Conservation (phyloP, 1,284 basidiomycete genomes). For the Chalciporus sp. region DNA sequence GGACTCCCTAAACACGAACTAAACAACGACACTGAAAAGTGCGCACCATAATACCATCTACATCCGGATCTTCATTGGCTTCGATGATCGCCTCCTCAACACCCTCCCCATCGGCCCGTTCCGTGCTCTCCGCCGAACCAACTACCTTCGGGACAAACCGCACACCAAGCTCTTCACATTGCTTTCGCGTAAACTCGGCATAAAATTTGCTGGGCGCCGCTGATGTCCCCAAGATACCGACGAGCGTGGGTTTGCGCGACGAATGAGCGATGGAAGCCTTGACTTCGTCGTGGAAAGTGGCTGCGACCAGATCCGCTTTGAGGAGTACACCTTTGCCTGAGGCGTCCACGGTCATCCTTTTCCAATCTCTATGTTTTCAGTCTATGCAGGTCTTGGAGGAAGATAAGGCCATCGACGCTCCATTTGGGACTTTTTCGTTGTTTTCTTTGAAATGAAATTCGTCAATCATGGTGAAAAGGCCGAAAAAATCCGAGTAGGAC, state of each 20-base stretch:
- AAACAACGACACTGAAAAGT: neutral
- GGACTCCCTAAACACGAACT: neutral
- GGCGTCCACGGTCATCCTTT: constrained; percentile 24
- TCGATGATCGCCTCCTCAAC: constrained; percentile 96
- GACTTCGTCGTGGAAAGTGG: constrained; percentile 70
- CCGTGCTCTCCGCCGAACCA: constrained; percentile 59
- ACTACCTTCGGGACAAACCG: constrained; percentile 80
- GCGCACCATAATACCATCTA: constrained; percentile 95
- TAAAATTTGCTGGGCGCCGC: constrained; percentile 89
- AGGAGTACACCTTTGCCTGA: constrained; percentile 71
- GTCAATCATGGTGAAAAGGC: neutral
- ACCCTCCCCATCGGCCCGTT: constrained; percentile 57
- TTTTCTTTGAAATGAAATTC: neutral
- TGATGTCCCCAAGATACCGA: constrained; percentile 91
- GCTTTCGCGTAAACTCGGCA: constrained; percentile 91
- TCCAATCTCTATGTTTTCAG: neutral
- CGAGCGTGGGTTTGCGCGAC: constrained; percentile 68
- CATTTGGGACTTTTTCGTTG: neutral
- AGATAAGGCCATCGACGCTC: neutral
- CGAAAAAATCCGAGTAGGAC: neutral
- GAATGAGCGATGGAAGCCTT: constrained; percentile 46
- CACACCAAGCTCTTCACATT: constrained; percentile 88
- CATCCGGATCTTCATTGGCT: constrained; percentile 83
- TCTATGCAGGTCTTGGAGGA: constrained; percentile 1
- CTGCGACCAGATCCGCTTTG: constrained; percentile 73